Evolutionary conservation across 306 rosid species (phyloP), one percentile per base, ranked within the genome.

Genomic region (Arachis hypogaea): DNA sequence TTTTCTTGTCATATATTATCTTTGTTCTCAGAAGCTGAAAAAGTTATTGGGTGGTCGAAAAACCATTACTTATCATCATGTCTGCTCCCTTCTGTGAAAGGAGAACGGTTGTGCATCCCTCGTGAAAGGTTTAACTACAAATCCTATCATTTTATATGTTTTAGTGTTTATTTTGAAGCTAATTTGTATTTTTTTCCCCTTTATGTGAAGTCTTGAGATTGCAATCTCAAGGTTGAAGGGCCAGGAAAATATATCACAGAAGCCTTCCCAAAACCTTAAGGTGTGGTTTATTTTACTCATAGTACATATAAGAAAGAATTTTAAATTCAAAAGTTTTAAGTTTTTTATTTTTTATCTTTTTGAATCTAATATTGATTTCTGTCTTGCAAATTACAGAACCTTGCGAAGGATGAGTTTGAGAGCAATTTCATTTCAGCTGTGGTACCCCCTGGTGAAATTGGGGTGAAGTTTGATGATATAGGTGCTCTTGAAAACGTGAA

Each of bases 401-500:
- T 94, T 58, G 99, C 97, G 0, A 94, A 94, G 88, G 95, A 94
- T 69, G 97, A 92, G 83, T 94, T 89, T 33, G 99, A 94, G 82
- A 88, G 78, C 87, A 94, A 94, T 82, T 94, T 94, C 75, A 69
- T 94, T 80, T 94, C 99, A 4, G 78, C 99, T 45, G 99, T 94
- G 38, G 96, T 94, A 49, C 87, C 99, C 81, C 86, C 99, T 9
- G 92, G 96, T 79, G 99, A 94, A 87, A 90, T 94, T 72, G 99
- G 99, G 72, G 92, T 94, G 68, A 87, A 86, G 90, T 94, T 94
- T 85, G 93, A 90, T 79, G 96, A 94, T 81, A 83, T 94, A 61
- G 99, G 99, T 63, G 99, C 99, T 67, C 92, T 94, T 69, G 99
- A 94, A 85, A 88, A 92, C 57, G 99, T 94, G 74, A 94, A 94